Evolutionary conservation across 257 asterid species (phyloP).

Genomic region (Misopates orontium): DNA sequence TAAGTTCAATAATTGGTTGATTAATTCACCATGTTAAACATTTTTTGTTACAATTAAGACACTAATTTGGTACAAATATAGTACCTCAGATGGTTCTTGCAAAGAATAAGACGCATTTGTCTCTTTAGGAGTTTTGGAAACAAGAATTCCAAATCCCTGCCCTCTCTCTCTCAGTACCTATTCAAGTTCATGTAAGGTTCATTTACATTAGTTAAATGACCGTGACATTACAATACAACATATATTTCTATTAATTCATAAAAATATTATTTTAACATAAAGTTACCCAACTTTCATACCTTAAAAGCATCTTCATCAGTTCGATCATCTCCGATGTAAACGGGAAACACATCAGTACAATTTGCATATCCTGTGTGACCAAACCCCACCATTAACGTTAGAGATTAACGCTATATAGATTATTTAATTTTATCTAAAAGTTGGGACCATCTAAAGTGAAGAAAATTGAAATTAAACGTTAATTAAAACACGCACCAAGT

Average conservation of each 20-base stretch:
- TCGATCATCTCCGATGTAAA: constrained; percentile 89
- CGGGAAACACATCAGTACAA: constrained; percentile 65
- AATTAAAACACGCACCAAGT: constrained; percentile 57
- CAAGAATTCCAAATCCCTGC: constrained; percentile 85
- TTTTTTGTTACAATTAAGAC: too few species aligned
- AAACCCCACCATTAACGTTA: not conserved
- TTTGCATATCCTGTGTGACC: constrained; percentile 58
- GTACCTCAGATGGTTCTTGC: constrained; percentile 82
- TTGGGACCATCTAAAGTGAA: constrained; percentile 18
- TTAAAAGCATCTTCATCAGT: constrained; percentile 89
- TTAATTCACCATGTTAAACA: too few species aligned
- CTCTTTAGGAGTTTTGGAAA: constrained; percentile 78
- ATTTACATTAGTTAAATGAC: constrained; percentile 21
- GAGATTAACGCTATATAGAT: not conserved
- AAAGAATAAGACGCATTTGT: constrained; percentile 75
- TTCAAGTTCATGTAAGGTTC: not conserved
- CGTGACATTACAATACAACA: too few species aligned
- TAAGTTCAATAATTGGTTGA: too few species aligned
- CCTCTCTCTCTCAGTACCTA: constrained; percentile 61
- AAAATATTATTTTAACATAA: too few species aligned
- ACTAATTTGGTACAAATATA: too few species aligned
- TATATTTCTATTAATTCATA: too few species aligned
- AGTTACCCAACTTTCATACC: constrained; percentile 43
- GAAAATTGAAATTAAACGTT: too few species aligned
- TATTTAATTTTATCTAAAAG: not conserved